Percentiles rank a stretch among this genome's conserved stretches.
phyloP scores from a whole-genome alignment of 495 filamentous ascomycete genomes.

The Penicillium paradoxum region DNA sequence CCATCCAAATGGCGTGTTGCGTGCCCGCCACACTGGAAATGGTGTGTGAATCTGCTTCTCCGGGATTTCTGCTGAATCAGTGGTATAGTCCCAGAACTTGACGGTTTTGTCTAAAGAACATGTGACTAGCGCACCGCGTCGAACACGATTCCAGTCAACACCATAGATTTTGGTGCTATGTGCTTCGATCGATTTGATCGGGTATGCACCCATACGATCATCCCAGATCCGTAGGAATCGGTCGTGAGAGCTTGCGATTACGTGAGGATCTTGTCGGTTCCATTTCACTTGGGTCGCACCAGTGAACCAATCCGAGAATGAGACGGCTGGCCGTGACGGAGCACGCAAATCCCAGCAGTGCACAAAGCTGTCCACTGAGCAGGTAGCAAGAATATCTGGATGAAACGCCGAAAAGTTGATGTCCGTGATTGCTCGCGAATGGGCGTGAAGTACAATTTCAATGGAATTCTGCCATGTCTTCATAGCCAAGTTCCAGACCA shows the following conservation, averaged over 20 bases:
- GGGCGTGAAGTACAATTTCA: slow-evolving; percentile 84
- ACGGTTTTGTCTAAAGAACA: slow-evolving; percentile 90
- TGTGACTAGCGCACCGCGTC: slow-evolving; percentile 66
- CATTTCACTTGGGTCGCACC: slow-evolving; percentile 96
- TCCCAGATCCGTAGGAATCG: slow-evolving; percentile 88
- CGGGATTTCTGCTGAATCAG: slow-evolving; percentile 55
- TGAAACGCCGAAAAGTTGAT: slow-evolving; percentile 96
- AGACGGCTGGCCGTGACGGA: slow-evolving; percentile 67
- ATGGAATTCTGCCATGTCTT: slow-evolving; percentile 67
- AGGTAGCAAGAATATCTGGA: slow-evolving; percentile 83
- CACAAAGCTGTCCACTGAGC: slow-evolving; percentile 88
- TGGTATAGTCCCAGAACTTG: slow-evolving; percentile 86
- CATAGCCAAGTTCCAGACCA: slow-evolving; percentile 91
- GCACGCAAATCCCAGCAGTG: slow-evolving; percentile 87
- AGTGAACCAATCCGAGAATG: slow-evolving; percentile 91
- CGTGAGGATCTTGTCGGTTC: slow-evolving; percentile 78
- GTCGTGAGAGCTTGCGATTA: slow-evolving; percentile 88
- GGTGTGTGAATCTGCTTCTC: slow-evolving; percentile 72
- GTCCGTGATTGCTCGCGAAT: slow-evolving; percentile 88
- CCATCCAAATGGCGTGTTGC: slow-evolving; percentile 89
- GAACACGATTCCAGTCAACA: slow-evolving; percentile 85
- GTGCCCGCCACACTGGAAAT: slow-evolving; percentile 86
- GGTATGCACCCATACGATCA: slow-evolving; percentile 70
- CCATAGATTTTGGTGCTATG: slow-evolving; percentile 97
- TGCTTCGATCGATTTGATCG: slow-evolving; percentile 76